A percentile compares a stretch with the other conserved stretches of the same genome.
These are phyloP conservation scores for Saitozyma sp. DNA, from an alignment of 768 basidiomycete genomes.

Conservation along the genomic window DNA sequence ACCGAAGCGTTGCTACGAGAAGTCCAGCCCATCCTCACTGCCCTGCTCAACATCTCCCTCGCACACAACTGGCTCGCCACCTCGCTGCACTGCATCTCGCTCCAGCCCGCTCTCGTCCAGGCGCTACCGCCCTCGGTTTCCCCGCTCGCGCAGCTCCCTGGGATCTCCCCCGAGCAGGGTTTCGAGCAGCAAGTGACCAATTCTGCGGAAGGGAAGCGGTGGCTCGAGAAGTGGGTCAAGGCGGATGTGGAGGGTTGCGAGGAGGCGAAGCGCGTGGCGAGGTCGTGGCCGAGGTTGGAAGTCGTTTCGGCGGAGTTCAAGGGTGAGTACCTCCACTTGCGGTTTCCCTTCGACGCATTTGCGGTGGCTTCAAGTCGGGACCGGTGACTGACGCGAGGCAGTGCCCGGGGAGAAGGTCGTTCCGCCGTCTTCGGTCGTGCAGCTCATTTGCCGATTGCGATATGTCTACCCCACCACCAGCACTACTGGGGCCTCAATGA, in stretches of 20 bases:
- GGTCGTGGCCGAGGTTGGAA: slow-evolving; percentile 64
- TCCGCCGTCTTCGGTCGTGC: slow-evolving; percentile 83
- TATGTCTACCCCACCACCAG: slow-evolving; percentile 60
- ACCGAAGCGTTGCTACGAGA: slow-evolving; percentile 65
- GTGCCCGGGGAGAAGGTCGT: slow-evolving; percentile 89
- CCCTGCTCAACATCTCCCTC: slow-evolving; percentile 76
- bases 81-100: slow-evolving; percentile 72
- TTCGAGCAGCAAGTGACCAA: slow-evolving; percentile 35
- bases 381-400: slow-evolving; percentile 44
- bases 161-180: slow-evolving; percentile 58
- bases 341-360: background rate
- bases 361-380: too few species aligned
- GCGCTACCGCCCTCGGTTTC: slow-evolving; percentile 60
- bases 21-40: slow-evolving; percentile 70
- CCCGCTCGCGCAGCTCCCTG: slow-evolving; percentile 74
- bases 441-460: slow-evolving; percentile 79
- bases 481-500: background rate
- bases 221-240: slow-evolving; percentile 52
- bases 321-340: slow-evolving; percentile 59
- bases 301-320: slow-evolving; percentile 81
- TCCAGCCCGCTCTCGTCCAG: slow-evolving; percentile 81
- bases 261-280: slow-evolving; percentile 65
- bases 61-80: slow-evolving; percentile 87
- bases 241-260: slow-evolving; percentile 22
- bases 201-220: slow-evolving; percentile 57